Evolutionary conservation across 2,329 filamentous ascomycete species (phyloP).

Genomic region (Lecanosticta acicola): DNA sequence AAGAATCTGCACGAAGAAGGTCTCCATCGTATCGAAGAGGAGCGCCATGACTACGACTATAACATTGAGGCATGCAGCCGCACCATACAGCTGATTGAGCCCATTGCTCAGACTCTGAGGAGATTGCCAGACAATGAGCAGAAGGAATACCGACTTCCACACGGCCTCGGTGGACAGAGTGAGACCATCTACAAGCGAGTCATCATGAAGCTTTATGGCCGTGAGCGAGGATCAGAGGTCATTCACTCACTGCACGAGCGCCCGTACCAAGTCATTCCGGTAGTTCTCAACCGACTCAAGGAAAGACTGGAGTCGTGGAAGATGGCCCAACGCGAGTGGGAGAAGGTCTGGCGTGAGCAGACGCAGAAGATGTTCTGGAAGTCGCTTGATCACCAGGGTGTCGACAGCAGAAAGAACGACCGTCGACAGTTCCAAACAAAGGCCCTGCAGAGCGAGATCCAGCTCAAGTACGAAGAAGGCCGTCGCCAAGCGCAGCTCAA

Average conservation of each 20-base stretch:
- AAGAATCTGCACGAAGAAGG: slow-evolving; percentile 96
- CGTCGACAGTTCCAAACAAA: slow-evolving; percentile 84
- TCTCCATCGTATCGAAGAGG: slow-evolving; percentile 92
- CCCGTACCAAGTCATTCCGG: slow-evolving; percentile 80
- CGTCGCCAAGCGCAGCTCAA: slow-evolving; percentile 51
- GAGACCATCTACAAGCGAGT: slow-evolving; percentile 96
- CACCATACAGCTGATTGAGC: slow-evolving; percentile 92
- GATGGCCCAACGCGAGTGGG: slow-evolving; percentile 93
- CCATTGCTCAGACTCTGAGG: slow-evolving; percentile 83
- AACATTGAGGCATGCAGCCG: slow-evolving; percentile 94
- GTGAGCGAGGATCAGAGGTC: slow-evolving; percentile 75
- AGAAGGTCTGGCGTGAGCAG: slow-evolving; percentile 96
- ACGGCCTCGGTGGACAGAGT: slow-evolving; percentile 82
- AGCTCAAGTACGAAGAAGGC: slow-evolving; percentile 87
- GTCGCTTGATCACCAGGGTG: slow-evolving; percentile 93
- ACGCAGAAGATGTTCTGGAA: slow-evolving; percentile 93
- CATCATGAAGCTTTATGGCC: slow-evolving; percentile 93
- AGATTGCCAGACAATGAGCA: slow-evolving; percentile 62
- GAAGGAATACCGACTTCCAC: slow-evolving; percentile 70
- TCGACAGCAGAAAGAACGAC: slow-evolving; percentile 79
- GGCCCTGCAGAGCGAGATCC: slow-evolving; percentile 82
- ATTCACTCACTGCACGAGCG: slow-evolving; percentile 79
- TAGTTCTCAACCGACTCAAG: slow-evolving; percentile 83
- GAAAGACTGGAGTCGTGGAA: slow-evolving; percentile 98
- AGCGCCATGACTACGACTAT: slow-evolving; percentile 97